Evolutionary conservation across 2,329 filamentous ascomycete genomes (phyloP).

Genomic region (Fonsecaea pugnacius): DNA sequence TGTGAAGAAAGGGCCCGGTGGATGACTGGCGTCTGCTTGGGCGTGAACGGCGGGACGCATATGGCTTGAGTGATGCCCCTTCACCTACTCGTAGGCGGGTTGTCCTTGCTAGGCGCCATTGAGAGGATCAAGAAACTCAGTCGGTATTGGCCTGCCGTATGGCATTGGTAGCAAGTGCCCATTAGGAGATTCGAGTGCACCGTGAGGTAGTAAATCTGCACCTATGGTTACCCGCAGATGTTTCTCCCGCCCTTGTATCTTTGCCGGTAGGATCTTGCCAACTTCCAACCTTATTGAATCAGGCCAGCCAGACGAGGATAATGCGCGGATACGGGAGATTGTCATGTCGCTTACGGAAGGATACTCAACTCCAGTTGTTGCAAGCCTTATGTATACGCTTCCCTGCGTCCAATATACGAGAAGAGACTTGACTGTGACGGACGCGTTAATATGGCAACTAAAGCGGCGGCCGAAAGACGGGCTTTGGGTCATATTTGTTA

Average conservation of each 20-base stretch:
- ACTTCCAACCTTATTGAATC: background rate
- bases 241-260: background rate
- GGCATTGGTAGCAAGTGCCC: no score
- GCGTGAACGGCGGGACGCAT: constrained; percentile 22
- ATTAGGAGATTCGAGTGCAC: no score
- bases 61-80: constrained; percentile 9
- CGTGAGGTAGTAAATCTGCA: no score
- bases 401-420: background rate
- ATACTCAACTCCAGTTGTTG: background rate
- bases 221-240: no score
- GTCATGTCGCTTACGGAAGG: background rate
- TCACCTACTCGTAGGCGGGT: background rate
- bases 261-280: background rate
- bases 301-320: background rate
- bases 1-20: constrained; percentile 33
- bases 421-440: background rate
- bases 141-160: no score
- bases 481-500: background rate
- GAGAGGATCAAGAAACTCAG: background rate
- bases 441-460: background rate
- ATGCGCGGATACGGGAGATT: background rate
- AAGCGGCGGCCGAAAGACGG: background rate
- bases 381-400: background rate
- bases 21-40: constrained; percentile 20
- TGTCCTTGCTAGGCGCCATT: background rate